phyloP scores from a whole-genome alignment of 2,329 filamentous ascomycete genomes.

The Curvularia eragrostidis region DNA sequence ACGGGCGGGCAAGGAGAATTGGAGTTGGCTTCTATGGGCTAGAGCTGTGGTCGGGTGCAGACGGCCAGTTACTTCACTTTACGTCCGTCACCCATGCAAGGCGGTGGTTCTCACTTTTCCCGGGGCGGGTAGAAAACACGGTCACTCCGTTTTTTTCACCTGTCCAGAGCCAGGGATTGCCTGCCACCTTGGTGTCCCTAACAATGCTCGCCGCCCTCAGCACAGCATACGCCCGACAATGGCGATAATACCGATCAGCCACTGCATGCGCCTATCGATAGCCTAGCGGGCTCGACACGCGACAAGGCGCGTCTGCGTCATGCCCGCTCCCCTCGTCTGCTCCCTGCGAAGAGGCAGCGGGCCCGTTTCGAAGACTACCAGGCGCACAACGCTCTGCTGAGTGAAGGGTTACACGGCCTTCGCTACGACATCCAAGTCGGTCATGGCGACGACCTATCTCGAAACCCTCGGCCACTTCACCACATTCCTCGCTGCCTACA shows the following conservation, averaged over 20 bases:
- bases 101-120: conserved; percentile 4
- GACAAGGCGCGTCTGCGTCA: conserved; percentile 19
- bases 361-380: background rate
- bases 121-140: conserved; percentile 11
- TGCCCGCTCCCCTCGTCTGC: background rate
- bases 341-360: background rate
- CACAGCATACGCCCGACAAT: conserved; percentile 13
- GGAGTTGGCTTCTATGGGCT: background rate
- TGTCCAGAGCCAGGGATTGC: conserved; percentile 1
- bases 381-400: background rate
- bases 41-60: background rate
- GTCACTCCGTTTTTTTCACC: conserved; percentile 1
- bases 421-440: background rate
- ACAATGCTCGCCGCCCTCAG: conserved; percentile 9
- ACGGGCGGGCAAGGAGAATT: background rate
- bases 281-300: conserved; percentile 11
- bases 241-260: conserved; percentile 6
- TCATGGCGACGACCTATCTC: conserved; percentile 43
- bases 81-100: background rate
- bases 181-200: conserved; percentile 13
- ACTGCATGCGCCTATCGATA: conserved; percentile 4
- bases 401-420: background rate
- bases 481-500: conserved; percentile 79
- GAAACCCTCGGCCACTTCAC: conserved; percentile 72
- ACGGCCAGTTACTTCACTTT: conserved; percentile 2